Base-by-base conservation (phyloP, 257 asterid species). In the Solanum chaucha region DNA sequence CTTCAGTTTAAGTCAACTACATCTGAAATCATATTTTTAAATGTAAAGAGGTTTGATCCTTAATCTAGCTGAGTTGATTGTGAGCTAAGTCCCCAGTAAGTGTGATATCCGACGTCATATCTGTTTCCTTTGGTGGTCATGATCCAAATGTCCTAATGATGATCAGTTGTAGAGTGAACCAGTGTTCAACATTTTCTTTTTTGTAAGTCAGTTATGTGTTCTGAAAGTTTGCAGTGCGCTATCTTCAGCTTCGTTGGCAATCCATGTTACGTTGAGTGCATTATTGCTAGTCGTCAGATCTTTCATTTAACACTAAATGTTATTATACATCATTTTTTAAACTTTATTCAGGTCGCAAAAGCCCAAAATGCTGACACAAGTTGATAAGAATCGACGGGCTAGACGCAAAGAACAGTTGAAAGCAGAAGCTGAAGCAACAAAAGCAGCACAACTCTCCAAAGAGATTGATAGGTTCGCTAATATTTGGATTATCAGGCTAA, bases 361-460 rank as follows among this genome's bases (percentile, higher is more conserved):
- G 90, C 84, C 90, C 61, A 93, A 94, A 93, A 88, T 88, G 91
- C 91, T 97, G 61, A 95, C 97, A 5, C 93, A 93, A 65, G 99
- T 95, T 78, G 93, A 88, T 90, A 90, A 90, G 88, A 97, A 97
- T 87, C 92, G 93, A 87, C 93, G 97, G 90, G 93, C 94, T 83
- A 94, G 97, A 77, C 92, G 90, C 70, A 97, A 97, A 90, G 98
- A 90, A 87, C 92, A 86, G 86, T 83, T 94, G 91, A 95, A 44
- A 90, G 92, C 90, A 85, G 96, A 92, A 88, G 95, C 91, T 78
- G 95, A 93, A 89, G 91, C 94, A 86, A 89, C 88, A 88, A 93
- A 92, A 65, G 83, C 87, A 81, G 88, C 89, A 85, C 90, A 85
- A 82, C 90, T 95, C 84, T 93, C 96, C 5, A 92, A 92, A 90